phyloP scores from a whole-genome alignment of 1,284 basidiomycete species.

The Boletellus dicymbophilus region DNA sequence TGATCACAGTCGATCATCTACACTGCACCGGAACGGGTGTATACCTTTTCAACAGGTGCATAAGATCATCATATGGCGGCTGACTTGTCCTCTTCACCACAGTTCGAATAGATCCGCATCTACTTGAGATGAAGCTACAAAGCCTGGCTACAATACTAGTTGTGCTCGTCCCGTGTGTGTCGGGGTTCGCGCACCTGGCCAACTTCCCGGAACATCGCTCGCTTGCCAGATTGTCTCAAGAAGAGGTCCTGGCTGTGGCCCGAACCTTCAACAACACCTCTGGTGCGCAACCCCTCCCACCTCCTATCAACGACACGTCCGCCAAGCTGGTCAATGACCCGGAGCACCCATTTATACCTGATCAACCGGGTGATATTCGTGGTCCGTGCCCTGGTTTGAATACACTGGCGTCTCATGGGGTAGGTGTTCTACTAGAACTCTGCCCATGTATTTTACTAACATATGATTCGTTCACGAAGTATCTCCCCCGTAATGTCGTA shows the following conservation, averaged over 20 bases:
- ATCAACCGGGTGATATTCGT: constrained; percentile 33
- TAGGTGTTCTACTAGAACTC: constrained; percentile 11
- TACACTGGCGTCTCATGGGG: constrained; percentile 45
- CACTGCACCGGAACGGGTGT: neutral
- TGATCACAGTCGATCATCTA: neutral
- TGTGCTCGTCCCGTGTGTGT: constrained; percentile 8
- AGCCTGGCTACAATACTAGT: constrained; percentile 3
- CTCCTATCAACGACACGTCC: constrained; percentile 26
- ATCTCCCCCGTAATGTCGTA: constrained; percentile 22
- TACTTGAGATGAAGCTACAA: constrained; percentile 13
- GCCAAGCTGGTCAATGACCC: constrained; percentile 26
- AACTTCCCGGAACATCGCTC: constrained; percentile 25
- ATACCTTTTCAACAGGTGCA: constrained; percentile 1
- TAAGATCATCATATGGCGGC: constrained; percentile 6
- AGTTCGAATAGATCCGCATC: too few relatives aligned
- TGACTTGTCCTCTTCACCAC: neutral
- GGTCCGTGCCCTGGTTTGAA: constrained; percentile 53
- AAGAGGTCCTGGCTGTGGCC: constrained; percentile 62
- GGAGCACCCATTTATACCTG: constrained; percentile 18
- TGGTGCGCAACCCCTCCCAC: constrained; percentile 26
- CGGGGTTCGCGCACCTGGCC: constrained; percentile 15
- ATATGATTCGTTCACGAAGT: constrained; percentile 9
- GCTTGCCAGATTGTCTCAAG: constrained; percentile 17
- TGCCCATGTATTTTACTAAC: neutral
- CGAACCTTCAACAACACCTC: constrained; percentile 19